Conservation (phyloP, 2,329 filamentous ascomycete species). For the Ascochyta lentis region DNA sequence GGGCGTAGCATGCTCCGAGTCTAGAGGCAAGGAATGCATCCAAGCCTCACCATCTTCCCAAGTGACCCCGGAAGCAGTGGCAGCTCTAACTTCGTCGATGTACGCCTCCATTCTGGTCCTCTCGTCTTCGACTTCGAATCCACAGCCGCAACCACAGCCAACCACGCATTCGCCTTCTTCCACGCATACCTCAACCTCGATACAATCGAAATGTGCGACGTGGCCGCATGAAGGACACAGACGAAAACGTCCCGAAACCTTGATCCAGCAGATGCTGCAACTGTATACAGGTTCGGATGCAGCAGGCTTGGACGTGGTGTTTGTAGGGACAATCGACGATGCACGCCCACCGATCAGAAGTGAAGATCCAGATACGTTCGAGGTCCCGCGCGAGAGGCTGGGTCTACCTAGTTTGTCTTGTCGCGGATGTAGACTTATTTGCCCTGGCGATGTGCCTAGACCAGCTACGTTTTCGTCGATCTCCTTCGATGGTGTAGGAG, state of each 20-base stretch:
- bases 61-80: conserved; percentile 31
- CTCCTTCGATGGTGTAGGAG: conserved; percentile 26
- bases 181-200: conserved; percentile 32
- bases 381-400: conserved; percentile 37
- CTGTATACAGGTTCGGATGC: conserved; percentile 36
- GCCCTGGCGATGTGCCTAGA: conserved; percentile 25
- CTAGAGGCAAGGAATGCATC: conserved; percentile 26
- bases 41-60: conserved; percentile 39
- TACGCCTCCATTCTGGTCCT: conserved; percentile 37
- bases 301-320: conserved; percentile 17
- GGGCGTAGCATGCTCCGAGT: conserved; percentile 28
- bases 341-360: conserved; percentile 22
- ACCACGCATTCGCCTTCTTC: conserved; percentile 42
- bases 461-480: conserved; percentile 27
- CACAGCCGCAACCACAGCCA: conserved; percentile 39
- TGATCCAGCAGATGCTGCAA: conserved; percentile 50
- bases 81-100: conserved; percentile 37
- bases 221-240: conserved; percentile 47
- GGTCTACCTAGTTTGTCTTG: conserved; percentile 23
- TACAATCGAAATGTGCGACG: conserved; percentile 48
- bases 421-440: conserved; percentile 25
- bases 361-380: conserved; percentile 36
- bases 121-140: conserved; percentile 36
- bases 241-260: conserved; percentile 44
- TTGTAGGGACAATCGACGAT: conserved; percentile 12